Percentiles rank a stretch among this genome's conserved stretches.
phyloP scores from a whole-genome alignment of 2,329 filamentous ascomycete genomes.

The Colletotrichum cereale region DNA sequence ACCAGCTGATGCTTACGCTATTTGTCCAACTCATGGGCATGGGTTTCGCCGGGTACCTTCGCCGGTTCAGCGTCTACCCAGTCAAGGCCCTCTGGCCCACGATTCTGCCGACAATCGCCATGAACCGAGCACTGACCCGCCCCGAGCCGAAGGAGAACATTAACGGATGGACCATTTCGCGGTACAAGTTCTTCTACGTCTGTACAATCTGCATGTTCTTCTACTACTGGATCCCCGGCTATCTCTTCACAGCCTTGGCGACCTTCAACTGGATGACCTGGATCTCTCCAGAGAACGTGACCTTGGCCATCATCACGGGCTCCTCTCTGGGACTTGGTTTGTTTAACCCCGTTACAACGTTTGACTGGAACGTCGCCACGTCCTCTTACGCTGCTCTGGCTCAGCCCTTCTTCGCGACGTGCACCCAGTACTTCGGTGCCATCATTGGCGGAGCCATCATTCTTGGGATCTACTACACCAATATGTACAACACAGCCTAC shows the following conservation, averaged over 20 bases:
- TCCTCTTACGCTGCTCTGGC: constrained; percentile 54
- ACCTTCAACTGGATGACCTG: constrained; percentile 65
- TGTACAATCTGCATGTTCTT: constrained; percentile 54
- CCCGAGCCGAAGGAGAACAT: constrained; percentile 52
- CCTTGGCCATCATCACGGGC: constrained; percentile 58
- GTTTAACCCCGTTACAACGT: constrained; percentile 63
- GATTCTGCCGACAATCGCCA: constrained; percentile 49
- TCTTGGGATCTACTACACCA: constrained; percentile 56
- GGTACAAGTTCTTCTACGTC: constrained; percentile 58
- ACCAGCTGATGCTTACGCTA: constrained; percentile 54
- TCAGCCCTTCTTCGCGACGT: constrained; percentile 56
- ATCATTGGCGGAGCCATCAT: constrained; percentile 55
- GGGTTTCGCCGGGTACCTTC: constrained; percentile 55
- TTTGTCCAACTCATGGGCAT: constrained; percentile 59
- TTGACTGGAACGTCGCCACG: constrained; percentile 62
- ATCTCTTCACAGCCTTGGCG: constrained; percentile 57
- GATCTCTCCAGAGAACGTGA: constrained; percentile 61
- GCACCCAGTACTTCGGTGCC: constrained; percentile 51
- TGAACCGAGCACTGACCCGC: constrained; percentile 50
- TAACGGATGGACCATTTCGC: constrained; percentile 59
- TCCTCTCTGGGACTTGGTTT: constrained; percentile 54
- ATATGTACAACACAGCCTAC: constrained; percentile 58
- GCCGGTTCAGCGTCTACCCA: constrained; percentile 54
- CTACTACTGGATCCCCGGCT: constrained; percentile 64
- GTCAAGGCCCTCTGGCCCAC: constrained; percentile 50